These are phyloP conservation scores for Xylaria nigripes DNA, from an alignment of 495 filamentous ascomycete species.

Conservation along the genomic window DNA sequence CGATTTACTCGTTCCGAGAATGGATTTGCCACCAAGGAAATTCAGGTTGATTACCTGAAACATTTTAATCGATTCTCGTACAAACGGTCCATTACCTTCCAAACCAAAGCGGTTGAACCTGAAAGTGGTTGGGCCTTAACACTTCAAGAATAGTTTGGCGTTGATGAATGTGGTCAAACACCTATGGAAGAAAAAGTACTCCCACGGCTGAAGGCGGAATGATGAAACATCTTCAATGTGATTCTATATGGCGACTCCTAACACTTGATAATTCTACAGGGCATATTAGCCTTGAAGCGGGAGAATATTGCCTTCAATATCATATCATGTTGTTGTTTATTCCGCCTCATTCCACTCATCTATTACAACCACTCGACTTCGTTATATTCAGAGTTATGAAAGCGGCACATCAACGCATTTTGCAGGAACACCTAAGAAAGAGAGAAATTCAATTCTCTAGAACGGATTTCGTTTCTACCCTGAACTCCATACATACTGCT, in stretches of 20 bases:
- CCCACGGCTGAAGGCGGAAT: background rate
- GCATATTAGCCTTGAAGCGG: background rate
- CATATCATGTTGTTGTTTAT: background rate
- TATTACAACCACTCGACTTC: background rate
- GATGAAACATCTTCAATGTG: background rate
- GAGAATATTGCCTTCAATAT: background rate
- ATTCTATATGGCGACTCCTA: background rate
- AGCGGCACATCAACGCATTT: background rate
- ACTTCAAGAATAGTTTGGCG: background rate
- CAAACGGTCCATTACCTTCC: background rate
- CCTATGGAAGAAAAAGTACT: background rate
- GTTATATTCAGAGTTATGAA: background rate
- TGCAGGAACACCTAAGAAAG: background rate
- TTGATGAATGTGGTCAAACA: background rate
- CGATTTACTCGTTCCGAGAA: background rate
- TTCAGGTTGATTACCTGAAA: background rate
- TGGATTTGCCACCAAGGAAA: background rate
- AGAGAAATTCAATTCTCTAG: background rate
- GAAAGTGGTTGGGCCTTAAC: background rate
- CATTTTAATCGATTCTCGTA: background rate
- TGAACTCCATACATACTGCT: background rate
- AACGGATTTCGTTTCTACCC: background rate
- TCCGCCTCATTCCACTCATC: background rate
- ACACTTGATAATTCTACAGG: background rate
- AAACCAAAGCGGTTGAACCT: background rate